Evolutionary conservation across 1,139 yeast species (phyloP).

Genomic region (Scheffersomyces segobiensis): DNA sequence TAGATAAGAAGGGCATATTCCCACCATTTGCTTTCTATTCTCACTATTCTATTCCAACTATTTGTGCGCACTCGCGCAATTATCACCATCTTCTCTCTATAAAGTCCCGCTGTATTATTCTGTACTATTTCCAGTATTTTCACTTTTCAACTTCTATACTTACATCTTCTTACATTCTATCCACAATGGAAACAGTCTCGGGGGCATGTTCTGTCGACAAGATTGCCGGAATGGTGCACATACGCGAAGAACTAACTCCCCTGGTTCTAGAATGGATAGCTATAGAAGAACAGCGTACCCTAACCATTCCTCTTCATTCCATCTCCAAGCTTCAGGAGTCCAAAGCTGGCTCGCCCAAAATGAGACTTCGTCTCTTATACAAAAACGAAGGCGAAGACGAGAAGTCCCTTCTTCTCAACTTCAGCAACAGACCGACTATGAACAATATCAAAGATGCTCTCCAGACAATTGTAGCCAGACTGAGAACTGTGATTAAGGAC

Average conservation of each 20-base stretch:
- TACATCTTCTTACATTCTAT: background rate
- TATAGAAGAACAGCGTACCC: conserved; percentile 53
- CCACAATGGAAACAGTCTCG: conserved; percentile 37
- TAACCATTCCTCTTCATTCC: conserved; percentile 52
- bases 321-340: conserved; percentile 72
- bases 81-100: background rate
- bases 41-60: background rate
- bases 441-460: conserved; percentile 68
- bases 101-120: background rate
- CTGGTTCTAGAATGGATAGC: conserved; percentile 71
- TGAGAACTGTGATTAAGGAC: conserved; percentile 49
- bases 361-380: conserved; percentile 63
- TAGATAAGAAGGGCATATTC: background rate
- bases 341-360: conserved; percentile 66
- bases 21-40: background rate
- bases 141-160: background rate
- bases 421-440: conserved; percentile 75
- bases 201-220: conserved; percentile 74
- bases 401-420: conserved; percentile 57
- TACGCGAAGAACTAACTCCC: conserved; percentile 67
- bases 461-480: conserved; percentile 71
- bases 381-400: conserved; percentile 38
- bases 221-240: conserved; percentile 63
- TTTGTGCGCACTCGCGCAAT: background rate
- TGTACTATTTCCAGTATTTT: background rate